Conservation (phyloP, 345 rosid species). For the Pelargonium nanum region DNA sequence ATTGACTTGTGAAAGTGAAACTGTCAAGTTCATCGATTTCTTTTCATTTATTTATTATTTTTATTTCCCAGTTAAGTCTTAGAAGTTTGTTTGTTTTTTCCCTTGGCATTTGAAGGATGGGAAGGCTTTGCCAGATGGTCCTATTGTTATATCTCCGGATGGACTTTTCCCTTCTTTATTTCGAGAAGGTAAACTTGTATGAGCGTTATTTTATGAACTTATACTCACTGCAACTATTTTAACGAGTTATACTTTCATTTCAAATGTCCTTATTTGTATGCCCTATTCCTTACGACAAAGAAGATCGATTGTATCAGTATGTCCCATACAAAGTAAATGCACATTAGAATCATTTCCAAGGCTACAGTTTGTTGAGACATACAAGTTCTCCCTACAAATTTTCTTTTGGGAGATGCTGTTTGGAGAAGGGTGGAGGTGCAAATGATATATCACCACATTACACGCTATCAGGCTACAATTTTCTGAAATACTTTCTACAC, state of each 20-base stretch:
- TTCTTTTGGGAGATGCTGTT: no score
- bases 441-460: no score
- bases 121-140: constrained; percentile 92
- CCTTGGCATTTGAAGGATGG: constrained; percentile 49
- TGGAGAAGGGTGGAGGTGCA: no score
- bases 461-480: no score
- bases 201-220: neutral
- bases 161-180: constrained; percentile 86
- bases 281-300: no score
- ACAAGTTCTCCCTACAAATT: no score
- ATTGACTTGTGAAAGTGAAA: neutral
- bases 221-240: neutral
- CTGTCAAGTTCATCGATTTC: neutral
- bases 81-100: neutral
- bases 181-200: constrained; percentile 81
- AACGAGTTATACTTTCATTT: neutral
- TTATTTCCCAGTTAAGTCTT: neutral
- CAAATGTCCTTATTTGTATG: neutral
- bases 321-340: no score
- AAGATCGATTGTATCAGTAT: no score
- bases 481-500: no score
- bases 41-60: neutral
- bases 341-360: no score
- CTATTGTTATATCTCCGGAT: constrained; percentile 95
- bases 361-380: no score